Percentiles rank a stretch among this genome's conserved stretches.
These are phyloP conservation scores for Prunus salicina DNA, from an alignment of 306 rosid species.

Conservation along the genomic window DNA sequence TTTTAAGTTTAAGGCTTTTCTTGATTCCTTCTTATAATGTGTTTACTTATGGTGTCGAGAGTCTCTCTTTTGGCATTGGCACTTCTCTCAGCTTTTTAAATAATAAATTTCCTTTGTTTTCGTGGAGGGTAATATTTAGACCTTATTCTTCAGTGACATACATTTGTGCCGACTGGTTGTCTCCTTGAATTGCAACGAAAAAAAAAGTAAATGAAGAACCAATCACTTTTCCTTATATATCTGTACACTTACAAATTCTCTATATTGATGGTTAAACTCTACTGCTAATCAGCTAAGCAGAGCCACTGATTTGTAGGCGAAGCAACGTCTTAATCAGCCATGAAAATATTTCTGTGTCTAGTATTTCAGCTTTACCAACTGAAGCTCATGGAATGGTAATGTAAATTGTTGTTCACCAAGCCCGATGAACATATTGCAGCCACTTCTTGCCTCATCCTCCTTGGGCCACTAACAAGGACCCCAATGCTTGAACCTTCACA, in stretches of 20 bases:
- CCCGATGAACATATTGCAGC: constrained; percentile 44
- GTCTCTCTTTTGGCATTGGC: neutral
- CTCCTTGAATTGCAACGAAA: no score
- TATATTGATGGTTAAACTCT: neutral
- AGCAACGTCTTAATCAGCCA: neutral
- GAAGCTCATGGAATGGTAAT: constrained; percentile 49
- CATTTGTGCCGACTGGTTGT: no score
- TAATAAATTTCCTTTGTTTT: neutral
- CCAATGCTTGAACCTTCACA: constrained; percentile 44
- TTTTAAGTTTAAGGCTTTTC: constrained; percentile 4
- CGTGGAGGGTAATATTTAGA: no score
- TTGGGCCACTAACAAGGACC: constrained; percentile 53
- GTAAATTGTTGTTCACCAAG: constrained; percentile 19
- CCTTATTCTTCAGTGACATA: no score
- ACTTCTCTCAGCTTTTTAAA: neutral
- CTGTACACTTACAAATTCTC: neutral
- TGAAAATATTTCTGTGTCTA: neutral
- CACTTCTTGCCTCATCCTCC: constrained; percentile 47
- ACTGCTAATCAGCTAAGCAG: no score
- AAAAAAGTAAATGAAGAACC: neutral
- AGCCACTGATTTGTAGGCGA: no score
- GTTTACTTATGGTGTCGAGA: neutral
- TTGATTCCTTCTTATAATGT: neutral
- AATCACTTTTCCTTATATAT: neutral
- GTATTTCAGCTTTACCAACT: constrained; percentile 28